Evolutionary conservation across 139 green algal genomes (phyloP), one percentile per base, ranked within the genome.

Genomic region (Ettlia oleoabundans): DNA sequence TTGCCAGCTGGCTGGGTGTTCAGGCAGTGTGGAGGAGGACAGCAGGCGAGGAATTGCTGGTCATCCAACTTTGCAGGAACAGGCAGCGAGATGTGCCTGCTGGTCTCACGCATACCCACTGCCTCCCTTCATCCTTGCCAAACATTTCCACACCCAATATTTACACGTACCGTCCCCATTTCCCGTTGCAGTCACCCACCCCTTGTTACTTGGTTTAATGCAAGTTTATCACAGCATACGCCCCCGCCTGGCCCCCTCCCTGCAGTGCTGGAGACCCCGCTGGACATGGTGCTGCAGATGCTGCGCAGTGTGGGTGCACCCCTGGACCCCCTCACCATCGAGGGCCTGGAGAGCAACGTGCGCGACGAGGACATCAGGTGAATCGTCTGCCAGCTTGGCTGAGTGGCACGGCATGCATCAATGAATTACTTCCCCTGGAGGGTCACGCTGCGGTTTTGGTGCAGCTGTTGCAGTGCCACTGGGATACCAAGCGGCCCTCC

Each of bases 241-340:
- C 68, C 38, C 67, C 26, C 28, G 7, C 37, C 38, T 33, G 22
- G 18, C 2, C 69, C 1, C 19, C 42, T 42, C 22, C 15, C 28
- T 41, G 38, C 80, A 85, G 94, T 98, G 41, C 93, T 96, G 80
- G 94, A 97, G 67, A 90, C 95, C 40, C 86, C 94, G 15, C 84
- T 96, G 86, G 93, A 96, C 15, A 81, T 95, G 43, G 81, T 97
- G 51, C 73, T 94, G 53, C 88, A 95, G 26, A 90, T 93, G 81
- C 70, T 96, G 40, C 81, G 85, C 33, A 61, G 77, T 21, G 80
- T 90, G 40, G 85, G 47, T 10, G 67, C 75, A 13, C 62, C 80
- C 15, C 33, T 81, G 32, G 88, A 92, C 40, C 81, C 88, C 13
- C 82, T 94, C 35, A 85, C 70, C 1, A 41, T 88, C 21, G 51